Evolutionary conservation across 345 rosid species (phyloP).

Genomic region (Lumnitzera littorea): DNA sequence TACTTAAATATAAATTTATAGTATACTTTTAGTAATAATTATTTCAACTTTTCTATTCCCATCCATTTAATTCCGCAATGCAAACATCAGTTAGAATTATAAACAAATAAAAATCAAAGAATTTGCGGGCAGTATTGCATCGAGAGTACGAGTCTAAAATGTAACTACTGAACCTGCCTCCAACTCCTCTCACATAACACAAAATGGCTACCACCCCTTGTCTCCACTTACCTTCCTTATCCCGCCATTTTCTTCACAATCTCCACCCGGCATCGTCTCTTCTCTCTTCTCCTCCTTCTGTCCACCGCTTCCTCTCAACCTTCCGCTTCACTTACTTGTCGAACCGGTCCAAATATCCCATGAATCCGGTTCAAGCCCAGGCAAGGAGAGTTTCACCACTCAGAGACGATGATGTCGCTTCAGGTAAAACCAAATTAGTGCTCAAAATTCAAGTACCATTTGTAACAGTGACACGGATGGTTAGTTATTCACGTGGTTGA

Average conservation of each 20-base stretch:
- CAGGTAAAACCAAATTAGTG: slow-evolving; percentile 23
- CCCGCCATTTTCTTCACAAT: slow-evolving; percentile 17
- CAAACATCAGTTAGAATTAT: no score
- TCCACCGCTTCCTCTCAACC: slow-evolving; percentile 17
- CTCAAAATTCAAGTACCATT: no score
- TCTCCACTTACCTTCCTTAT: slow-evolving; percentile 9
- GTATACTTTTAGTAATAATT: no score
- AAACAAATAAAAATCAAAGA: no score
- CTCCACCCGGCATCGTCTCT: slow-evolving; percentile 21
- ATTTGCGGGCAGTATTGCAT: no score
- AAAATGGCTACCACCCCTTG: slow-evolving; percentile 38
- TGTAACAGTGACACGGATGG: not conserved
- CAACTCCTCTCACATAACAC: no score
- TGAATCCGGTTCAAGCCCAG: slow-evolving; percentile 23
- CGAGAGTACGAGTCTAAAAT: no score
- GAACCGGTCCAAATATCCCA: slow-evolving; percentile 19
- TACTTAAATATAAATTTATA: no score
- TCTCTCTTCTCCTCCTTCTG: slow-evolving; percentile 6
- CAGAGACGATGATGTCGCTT: slow-evolving; percentile 35
- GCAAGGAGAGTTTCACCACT: slow-evolving; percentile 36
- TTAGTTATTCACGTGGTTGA: not conserved
- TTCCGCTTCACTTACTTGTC: slow-evolving; percentile 17
- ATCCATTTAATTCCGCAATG: no score
- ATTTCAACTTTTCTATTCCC: no score
- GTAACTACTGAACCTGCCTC: no score